Evolutionary conservation across 495 filamentous ascomycete species (phyloP), one percentile per base, ranked within the genome.

Genomic region (Aspergillus indologenus): DNA sequence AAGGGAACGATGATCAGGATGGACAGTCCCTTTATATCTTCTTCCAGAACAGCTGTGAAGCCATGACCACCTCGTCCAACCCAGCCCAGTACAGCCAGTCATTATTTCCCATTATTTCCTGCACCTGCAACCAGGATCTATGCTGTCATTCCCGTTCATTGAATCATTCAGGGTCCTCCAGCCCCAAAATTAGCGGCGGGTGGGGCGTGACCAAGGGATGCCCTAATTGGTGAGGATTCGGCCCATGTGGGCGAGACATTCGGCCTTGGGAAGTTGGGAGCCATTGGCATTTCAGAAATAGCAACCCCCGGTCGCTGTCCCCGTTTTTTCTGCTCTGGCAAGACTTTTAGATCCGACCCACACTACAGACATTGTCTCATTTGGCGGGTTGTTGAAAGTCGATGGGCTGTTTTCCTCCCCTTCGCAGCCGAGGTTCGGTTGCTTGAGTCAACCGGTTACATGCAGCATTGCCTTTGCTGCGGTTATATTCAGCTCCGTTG

Each of bases 361-460:
- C 55, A 50, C 6, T 50, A 57, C 55, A 57, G 55, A 50, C 55
- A 43, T 53, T 57, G 48, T 58, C 56, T 58, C 56, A 53, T 52
- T 52, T 43, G 23, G 23, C n/a, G 12, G 5, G 34, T 40, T 40
- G 34, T 40, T 9, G 9, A 3, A 4, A 3, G 26, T 29, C 26
- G 26, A 29, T 29, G 26, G 26, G 9, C 26, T 29, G 26, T 29
- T 29, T 9, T 29, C 4, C 26, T 9, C 26, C 4, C 26, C 34
- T 29, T 29, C 9, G 26, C 34, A 40, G 34, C 34, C 34, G 34
- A 40, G 34, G 34, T 40, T 40, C 5, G 12, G 7, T 29, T 40
- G 12, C 12, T 11, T 8, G 5, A 9, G 34, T 29, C 26, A 29
- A 29, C 26, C 26, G 26, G 26, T 29, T 29, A 29, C 26, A 3